Evolutionary conservation across 1,284 basidiomycete genomes (phyloP).

Genomic region (Thelephora terrestris): DNA sequence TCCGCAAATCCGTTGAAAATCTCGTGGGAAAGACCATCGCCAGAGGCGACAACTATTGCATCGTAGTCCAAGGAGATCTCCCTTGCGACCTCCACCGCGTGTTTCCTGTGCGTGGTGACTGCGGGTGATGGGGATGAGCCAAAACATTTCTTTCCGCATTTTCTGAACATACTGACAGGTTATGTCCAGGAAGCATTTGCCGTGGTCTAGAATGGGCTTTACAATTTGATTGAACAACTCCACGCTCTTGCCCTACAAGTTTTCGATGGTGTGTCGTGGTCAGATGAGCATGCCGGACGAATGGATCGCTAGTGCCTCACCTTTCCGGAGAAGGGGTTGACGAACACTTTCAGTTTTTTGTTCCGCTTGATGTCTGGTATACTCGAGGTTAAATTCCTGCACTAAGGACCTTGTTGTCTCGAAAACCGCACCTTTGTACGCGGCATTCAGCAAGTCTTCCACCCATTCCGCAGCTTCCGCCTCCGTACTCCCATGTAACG

Average conservation of each 20-base stretch:
- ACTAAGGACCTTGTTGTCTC: not conserved
- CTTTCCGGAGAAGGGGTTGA: constrained; percentile 86
- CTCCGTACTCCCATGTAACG: constrained; percentile 27
- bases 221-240: constrained; percentile 56
- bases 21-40: constrained; percentile 88
- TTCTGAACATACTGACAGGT: too few species aligned
- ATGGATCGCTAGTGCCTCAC: too few species aligned
- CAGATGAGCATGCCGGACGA: too few species aligned
- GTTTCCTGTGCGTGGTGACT: constrained; percentile 68
- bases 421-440: constrained; percentile 49
- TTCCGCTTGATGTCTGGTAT: constrained; percentile 38
- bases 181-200: constrained; percentile 59
- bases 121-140: not conserved
- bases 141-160: too few species aligned
- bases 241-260: constrained; percentile 58
- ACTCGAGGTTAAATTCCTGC: constrained; percentile 4
- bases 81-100: constrained; percentile 67
- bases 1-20: constrained; percentile 85
- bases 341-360: constrained; percentile 56
- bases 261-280: too few species aligned
- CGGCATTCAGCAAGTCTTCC: constrained; percentile 39
- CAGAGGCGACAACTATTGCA: constrained; percentile 77
- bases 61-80: constrained; percentile 60
- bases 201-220: constrained; percentile 73
- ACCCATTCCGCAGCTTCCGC: constrained; percentile 44